A percentile compares a stretch with the other conserved stretches of the same genome.
Conservation (phyloP, 768 basidiomycete species). For the Mycena floridula region DNA sequence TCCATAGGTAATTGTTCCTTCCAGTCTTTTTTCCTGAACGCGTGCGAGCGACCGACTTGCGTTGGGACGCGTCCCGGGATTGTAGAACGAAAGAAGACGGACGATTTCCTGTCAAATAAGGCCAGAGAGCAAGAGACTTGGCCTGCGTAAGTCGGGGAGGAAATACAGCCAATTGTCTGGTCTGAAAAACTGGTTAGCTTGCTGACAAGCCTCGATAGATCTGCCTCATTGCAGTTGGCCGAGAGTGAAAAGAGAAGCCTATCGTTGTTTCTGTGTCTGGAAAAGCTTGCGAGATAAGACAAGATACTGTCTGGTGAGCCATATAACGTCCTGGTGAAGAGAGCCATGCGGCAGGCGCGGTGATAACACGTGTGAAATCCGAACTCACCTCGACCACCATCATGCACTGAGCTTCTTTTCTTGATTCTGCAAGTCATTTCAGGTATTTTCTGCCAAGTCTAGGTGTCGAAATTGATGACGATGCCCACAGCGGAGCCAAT, state of each 20-base stretch:
- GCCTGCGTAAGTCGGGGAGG: slow-evolving; percentile 29
- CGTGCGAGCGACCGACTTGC: slow-evolving; percentile 72
- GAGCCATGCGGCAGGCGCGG: no score
- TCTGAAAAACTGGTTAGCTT: slow-evolving; percentile 32
- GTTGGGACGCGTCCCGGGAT: slow-evolving; percentile 51
- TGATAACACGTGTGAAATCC: no score
- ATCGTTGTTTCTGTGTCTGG: no score
- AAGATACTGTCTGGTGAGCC: no score
- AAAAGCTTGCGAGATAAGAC: no score
- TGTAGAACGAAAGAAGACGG: slow-evolving; percentile 53
- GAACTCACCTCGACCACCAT: no score
- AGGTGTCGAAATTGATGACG: no score
- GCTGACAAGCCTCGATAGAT: slow-evolving; percentile 34
- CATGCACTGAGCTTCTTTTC: no score
- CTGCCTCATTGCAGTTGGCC: slow-evolving; percentile 28
- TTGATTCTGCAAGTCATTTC: no score
- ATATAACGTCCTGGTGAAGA: no score
- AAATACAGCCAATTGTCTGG: slow-evolving; percentile 56
- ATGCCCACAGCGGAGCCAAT: neutral
- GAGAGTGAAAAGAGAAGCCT: slow-evolving; percentile 51
- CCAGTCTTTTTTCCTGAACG: slow-evolving; percentile 37
- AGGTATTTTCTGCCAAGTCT: no score
- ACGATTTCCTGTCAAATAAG: slow-evolving; percentile 35
- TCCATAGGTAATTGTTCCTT: slow-evolving; percentile 10
- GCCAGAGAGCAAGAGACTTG: slow-evolving; percentile 53